Conservation (phyloP, 2,329 filamentous ascomycete species). For the Fusarium albosuccineum region DNA sequence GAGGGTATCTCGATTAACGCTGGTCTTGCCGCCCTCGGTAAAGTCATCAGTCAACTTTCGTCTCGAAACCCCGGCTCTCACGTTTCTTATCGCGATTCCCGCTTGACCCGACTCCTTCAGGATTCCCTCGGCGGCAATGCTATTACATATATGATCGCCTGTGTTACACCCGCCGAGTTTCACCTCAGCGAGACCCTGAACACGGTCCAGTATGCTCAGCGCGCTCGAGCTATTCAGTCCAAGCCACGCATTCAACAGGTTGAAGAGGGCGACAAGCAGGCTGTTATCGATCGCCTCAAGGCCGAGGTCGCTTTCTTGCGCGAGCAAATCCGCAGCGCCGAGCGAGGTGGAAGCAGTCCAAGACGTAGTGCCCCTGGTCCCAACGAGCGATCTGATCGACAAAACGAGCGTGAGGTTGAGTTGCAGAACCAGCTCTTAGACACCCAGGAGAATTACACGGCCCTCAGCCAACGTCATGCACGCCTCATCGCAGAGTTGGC, state of each 20-base stretch:
- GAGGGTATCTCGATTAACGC: conserved; percentile 99
- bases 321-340: conserved; percentile 90
- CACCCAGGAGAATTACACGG: conserved; percentile 92
- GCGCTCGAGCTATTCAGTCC: conserved; percentile 95
- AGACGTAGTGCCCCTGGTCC: conserved; percentile 65
- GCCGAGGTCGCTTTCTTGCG: conserved; percentile 94
- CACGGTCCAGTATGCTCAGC: conserved; percentile 96
- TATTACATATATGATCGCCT: conserved; percentile 99
- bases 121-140: conserved; percentile 97
- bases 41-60: conserved; percentile 97
- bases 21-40: conserved; percentile 92
- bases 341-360: conserved; percentile 66
- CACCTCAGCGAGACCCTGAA: conserved; percentile 98
- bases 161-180: conserved; percentile 96
- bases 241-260: conserved; percentile 96
- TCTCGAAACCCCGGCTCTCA: conserved; percentile 88
- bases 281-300: conserved; percentile 91
- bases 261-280: conserved; percentile 94
- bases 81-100: conserved; percentile 98
- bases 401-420: conserved; percentile 87
- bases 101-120: conserved; percentile 92
- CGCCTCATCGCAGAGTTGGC: conserved; percentile 95
- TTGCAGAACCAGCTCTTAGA: conserved; percentile 95
- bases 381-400: conserved; percentile 81
- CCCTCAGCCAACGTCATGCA: conserved; percentile 92